Evolutionary conservation across 345 rosid genomes (phyloP).

Genomic region (Gossypium ekmanianum): DNA sequence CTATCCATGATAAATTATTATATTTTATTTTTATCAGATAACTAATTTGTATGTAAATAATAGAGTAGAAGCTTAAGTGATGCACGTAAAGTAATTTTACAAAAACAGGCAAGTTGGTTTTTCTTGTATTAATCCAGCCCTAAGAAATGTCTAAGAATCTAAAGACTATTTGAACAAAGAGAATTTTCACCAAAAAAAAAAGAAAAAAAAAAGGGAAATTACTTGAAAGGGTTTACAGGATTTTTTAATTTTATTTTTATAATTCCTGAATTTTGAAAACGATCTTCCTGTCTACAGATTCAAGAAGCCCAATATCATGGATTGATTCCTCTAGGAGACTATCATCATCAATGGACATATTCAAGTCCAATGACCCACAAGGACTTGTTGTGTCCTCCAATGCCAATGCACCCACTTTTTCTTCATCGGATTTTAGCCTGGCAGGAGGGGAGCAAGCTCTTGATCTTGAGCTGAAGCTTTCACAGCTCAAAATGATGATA

Average conservation of each 20-base stretch:
- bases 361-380: conserved; percentile 62
- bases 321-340: conserved; percentile 36
- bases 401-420: conserved; percentile 12
- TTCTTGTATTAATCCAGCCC: conserved; percentile 1
- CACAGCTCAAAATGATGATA: conserved; percentile 71
- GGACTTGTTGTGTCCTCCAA: conserved; percentile 33
- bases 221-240: neutral
- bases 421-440: conserved; percentile 39
- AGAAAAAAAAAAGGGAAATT: neutral
- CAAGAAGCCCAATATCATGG: conserved; percentile 66
- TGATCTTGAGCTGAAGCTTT: conserved; percentile 66
- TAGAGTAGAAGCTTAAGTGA: neutral
- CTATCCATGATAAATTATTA: too few relatives aligned
- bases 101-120: neutral
- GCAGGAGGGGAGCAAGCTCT: conserved; percentile 58
- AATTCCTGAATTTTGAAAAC: conserved; percentile 45
- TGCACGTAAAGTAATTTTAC: neutral
- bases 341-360: conserved; percentile 57
- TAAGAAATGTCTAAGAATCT: conserved; percentile 11
- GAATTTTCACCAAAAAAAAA: neutral
- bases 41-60: neutral
- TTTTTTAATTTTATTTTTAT: neutral
- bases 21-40: too few relatives aligned
- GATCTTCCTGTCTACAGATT: conserved; percentile 61
- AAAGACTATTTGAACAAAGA: conserved; percentile 1